Conservation (phyloP, 2,329 filamentous ascomycete genomes). For the Metarhizium sp. region DNA sequence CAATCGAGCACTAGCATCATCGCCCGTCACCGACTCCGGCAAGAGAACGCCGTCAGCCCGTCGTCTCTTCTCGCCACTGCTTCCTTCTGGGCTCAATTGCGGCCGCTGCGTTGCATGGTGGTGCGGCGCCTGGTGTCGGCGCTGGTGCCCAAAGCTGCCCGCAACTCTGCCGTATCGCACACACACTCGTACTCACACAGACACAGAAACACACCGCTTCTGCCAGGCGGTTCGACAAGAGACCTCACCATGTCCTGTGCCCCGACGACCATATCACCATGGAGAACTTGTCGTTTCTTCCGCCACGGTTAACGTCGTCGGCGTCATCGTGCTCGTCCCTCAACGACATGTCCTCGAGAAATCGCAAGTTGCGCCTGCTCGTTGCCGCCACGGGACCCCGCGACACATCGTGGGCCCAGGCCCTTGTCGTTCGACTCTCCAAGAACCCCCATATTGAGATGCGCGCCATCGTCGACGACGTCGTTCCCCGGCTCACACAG, state of each 20-base stretch:
- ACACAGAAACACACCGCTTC: conserved; percentile 1
- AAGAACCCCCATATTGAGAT: conserved; percentile 54
- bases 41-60: neutral
- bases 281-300: conserved; percentile 22
- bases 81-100: neutral
- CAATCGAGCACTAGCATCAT: neutral
- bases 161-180: neutral
- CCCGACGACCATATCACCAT: conserved; percentile 19
- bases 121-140: neutral
- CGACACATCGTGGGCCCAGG: conserved; percentile 56
- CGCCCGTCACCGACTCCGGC: neutral
- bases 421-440: conserved; percentile 57
- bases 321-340: conserved; percentile 26
- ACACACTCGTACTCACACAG: neutral
- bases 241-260: conserved; percentile 18
- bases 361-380: conserved; percentile 48
- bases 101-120: neutral
- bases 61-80: neutral
- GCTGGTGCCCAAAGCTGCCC: conserved; percentile 1
- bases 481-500: conserved; percentile 52
- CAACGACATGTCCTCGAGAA: conserved; percentile 24
- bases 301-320: conserved; percentile 20
- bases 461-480: conserved; percentile 55
- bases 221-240: neutral
- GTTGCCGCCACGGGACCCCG: conserved; percentile 56